Base-by-base conservation (phyloP, 768 basidiomycete species). In the Cystofilobasidium macerans region DNA sequence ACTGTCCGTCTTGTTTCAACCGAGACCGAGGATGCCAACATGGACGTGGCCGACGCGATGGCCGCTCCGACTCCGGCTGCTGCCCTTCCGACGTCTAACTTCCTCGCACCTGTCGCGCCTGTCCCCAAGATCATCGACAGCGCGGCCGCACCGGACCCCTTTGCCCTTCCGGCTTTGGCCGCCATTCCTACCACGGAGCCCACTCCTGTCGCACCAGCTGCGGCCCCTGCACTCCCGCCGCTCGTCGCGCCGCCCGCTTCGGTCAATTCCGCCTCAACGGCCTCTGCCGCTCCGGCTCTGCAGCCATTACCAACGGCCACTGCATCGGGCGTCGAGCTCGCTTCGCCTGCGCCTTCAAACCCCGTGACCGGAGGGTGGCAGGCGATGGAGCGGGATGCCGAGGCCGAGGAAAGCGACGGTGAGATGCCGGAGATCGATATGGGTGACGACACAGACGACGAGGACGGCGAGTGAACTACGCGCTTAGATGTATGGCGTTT, bases 351-450 rank as follows among this genome's bases (percentile, higher is more conserved):
- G 24, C 45, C 62, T 3, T 33, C 28, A 3, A 16, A 5, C 13
- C 51, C 51, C 38, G 22, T 32, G 40, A 22, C 57, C 33, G 33
- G 32, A 35, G 72, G n/a, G 61, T 58, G 57, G 64, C 45, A 51
- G 58, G 57, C 26, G 26, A 24, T 26, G n/a, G 58, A 9, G 8
- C 42, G 30, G 8, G 75, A 76, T 22, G 79, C 13, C 12, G 51
- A 28, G 3, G 75, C 75, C n/a, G 79, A 83, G 4, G 85, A 87
- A 38, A 67, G 68, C 54, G 71, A 72, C 53, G 85, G 85, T 68
- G 82, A 83, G 54, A 84, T 92, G 79, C 89, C 89, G 3, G 72
- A 79, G 14, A 89, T 92, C 42, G 82, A 89, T 73, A 78, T 88
- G 78, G 84, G 81, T 45, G 89, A 88, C 1, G 88, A 90, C 74